A percentile compares a stretch with the other conserved stretches of the same genome.
These are phyloP conservation scores for Davidsoniella virescens DNA, from an alignment of 2,329 filamentous ascomycete genomes.

Conservation along the genomic window DNA sequence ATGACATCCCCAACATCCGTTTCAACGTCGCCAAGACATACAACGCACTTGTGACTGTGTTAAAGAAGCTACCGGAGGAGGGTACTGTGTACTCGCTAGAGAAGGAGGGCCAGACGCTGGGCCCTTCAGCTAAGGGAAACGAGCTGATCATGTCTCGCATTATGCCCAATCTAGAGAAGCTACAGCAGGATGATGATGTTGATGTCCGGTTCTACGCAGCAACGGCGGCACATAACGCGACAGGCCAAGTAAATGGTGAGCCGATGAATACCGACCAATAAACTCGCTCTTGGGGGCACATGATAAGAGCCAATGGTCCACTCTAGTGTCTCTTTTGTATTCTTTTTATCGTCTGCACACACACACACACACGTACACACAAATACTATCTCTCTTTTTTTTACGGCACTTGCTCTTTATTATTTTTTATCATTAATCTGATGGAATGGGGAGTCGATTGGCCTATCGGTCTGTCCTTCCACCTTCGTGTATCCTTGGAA, in stretches of 20 bases:
- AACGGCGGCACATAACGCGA: conserved; percentile 54
- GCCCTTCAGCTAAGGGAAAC: conserved; percentile 54
- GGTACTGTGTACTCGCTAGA: conserved; percentile 75
- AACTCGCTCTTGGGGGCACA: background rate
- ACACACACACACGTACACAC: background rate
- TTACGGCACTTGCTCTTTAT: background rate
- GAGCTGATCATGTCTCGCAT: conserved; percentile 76
- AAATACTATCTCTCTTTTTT: background rate
- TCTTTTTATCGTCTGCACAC: too few relatives aligned
- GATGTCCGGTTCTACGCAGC: conserved; percentile 97
- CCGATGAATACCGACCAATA: conserved; percentile 50
- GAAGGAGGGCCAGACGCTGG: conserved; percentile 49
- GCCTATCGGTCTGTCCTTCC: too few relatives aligned
- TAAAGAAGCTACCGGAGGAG: conserved; percentile 77
- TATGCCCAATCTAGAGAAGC: conserved; percentile 78
- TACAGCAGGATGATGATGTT: conserved; percentile 94
- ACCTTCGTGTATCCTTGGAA: too few relatives aligned
- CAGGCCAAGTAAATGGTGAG: conserved; percentile 29
- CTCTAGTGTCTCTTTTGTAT: background rate
- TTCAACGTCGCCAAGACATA: conserved; percentile 99
- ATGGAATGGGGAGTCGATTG: background rate
- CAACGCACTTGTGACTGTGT: conserved; percentile 70
- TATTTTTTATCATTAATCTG: background rate
- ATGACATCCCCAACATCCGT: conserved; percentile 96
- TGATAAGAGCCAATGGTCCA: background rate